Percentiles rank a stretch among this genome's conserved stretches.
Evolutionary conservation across 306 rosid species (phyloP).

Genomic region (Sechiopsis laciniata): DNA sequence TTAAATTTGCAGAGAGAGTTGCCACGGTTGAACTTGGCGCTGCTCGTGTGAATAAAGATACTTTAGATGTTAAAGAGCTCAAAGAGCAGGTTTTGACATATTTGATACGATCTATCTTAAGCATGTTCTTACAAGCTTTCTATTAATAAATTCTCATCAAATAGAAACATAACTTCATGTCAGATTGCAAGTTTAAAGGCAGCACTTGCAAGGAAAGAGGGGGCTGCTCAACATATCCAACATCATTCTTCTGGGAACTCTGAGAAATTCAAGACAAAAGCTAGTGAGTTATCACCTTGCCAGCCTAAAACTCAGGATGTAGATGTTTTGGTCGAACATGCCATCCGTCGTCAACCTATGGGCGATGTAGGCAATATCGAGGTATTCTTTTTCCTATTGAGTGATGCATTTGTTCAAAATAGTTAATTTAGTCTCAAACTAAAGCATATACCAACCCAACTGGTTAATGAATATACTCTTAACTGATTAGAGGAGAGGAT

Average conservation of each 20-base stretch:
- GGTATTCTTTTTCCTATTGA: conserved; percentile 29
- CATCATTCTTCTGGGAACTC: conserved; percentile 49
- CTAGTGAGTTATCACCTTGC: conserved; percentile 53
- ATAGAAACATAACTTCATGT: background rate
- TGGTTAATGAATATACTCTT: background rate
- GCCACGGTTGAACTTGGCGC: conserved; percentile 95
- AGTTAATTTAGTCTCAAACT: background rate
- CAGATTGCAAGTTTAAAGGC: conserved; percentile 77
- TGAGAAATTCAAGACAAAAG: conserved; percentile 43
- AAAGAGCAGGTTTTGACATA: conserved; percentile 68
- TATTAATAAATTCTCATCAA: background rate
- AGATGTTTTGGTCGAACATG: conserved; percentile 35
- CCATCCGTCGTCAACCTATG: conserved; percentile 47
- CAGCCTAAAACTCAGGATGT: conserved; percentile 34
- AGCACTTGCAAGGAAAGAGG: conserved; percentile 66
- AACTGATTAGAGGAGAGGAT: too few relatives aligned
- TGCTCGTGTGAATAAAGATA: conserved; percentile 83
- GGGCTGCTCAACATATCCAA: conserved; percentile 37
- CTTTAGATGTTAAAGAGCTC: conserved; percentile 75
- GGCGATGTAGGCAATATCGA: conserved; percentile 48
- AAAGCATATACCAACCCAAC: too few relatives aligned
- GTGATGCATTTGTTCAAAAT: background rate
- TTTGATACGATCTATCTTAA: background rate
- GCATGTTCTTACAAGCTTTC: conserved; percentile 11
- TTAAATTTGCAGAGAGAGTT: conserved; percentile 93